Percentiles rank a stretch among this genome's conserved stretches.
Conservation (phyloP, 805 yeast species). For the Starmerella lactis-condensi region DNA sequence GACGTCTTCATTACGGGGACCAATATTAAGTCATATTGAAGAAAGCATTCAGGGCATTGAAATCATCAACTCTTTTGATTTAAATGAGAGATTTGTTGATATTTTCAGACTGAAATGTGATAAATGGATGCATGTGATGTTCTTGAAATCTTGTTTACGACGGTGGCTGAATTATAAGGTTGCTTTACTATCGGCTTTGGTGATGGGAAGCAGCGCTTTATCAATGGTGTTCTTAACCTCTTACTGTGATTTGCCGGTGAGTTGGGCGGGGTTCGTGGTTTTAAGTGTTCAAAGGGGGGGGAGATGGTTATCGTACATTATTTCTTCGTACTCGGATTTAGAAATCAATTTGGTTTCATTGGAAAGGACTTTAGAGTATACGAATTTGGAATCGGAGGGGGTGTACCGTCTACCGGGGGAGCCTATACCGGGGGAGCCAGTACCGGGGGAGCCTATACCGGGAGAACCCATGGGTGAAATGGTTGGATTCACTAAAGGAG, state of each 20-base stretch:
- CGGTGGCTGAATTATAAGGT: conserved; percentile 64
- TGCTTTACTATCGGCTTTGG: conserved; percentile 66
- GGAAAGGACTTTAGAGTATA: conserved; percentile 38
- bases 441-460: too few species aligned
- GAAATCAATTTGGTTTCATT: conserved; percentile 82
- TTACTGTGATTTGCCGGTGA: conserved; percentile 52
- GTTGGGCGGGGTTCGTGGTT: conserved; percentile 75
- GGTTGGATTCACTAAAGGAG: conserved; percentile 69
- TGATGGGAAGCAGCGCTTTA: conserved; percentile 61
- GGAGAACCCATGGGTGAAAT: too few species aligned
- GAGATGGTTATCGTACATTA: conserved; percentile 70
- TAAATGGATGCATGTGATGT: conserved; percentile 25
- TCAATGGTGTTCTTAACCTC: conserved; percentile 41
- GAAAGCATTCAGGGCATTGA: conserved; percentile 55
- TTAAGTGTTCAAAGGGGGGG: conserved; percentile 73
- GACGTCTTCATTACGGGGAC: conserved; percentile 42
- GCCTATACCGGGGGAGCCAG: conserved; percentile 25
- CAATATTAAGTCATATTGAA: conserved; percentile 56
- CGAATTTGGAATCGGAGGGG: conserved; percentile 67
- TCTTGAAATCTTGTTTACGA: conserved; percentile 47
- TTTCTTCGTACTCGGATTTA: conserved; percentile 78
- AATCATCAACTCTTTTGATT: conserved; percentile 50
- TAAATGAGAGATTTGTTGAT: conserved; percentile 32
- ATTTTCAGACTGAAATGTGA: conserved; percentile 27
- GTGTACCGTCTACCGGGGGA: conserved; percentile 49